Evolutionary conservation across 129 eudicot genomes (phyloP).

Genomic region (Lactuca saligna): DNA sequence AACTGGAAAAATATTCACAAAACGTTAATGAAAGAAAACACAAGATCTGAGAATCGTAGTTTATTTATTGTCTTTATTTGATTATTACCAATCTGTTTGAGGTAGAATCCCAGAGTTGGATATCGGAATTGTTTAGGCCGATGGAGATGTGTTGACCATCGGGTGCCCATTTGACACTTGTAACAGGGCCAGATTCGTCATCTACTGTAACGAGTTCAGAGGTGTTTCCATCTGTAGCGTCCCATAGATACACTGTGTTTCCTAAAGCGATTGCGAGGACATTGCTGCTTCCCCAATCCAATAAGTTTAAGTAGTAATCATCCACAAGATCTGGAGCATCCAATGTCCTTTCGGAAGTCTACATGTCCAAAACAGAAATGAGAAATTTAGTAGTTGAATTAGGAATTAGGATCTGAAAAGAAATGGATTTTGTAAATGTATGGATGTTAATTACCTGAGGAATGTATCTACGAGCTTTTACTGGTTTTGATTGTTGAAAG

Average conservation of each 20-base stretch:
- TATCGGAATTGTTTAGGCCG: slow-evolving; percentile 72
- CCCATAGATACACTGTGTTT: slow-evolving; percentile 76
- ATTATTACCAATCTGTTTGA: slow-evolving; percentile 59
- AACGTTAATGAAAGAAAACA: too few species aligned
- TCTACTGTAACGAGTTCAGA: slow-evolving; percentile 76
- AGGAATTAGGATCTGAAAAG: not conserved
- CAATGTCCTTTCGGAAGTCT: slow-evolving; percentile 89
- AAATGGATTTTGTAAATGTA: not conserved
- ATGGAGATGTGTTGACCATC: slow-evolving; percentile 77
- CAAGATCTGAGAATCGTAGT: too few species aligned
- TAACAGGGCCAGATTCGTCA: slow-evolving; percentile 81
- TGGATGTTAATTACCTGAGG: slow-evolving; percentile 61
- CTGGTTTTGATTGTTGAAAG: slow-evolving; percentile 55
- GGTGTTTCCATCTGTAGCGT: slow-evolving; percentile 69
- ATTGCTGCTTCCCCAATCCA: slow-evolving; percentile 92
- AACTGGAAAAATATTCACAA: slow-evolving; percentile 37
- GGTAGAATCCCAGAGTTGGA: slow-evolving; percentile 91
- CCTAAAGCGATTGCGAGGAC: slow-evolving; percentile 87
- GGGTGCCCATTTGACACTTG: slow-evolving; percentile 93
- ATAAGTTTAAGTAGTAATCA: slow-evolving; percentile 74
- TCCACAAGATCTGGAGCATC: slow-evolving; percentile 90
- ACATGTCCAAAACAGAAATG: slow-evolving; percentile 1
- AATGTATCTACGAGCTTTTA: slow-evolving; percentile 69
- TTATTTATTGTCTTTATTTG: not conserved
- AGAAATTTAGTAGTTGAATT: not conserved